Conservation (phyloP, 2,329 filamentous ascomycete genomes). For the Fusarium bulbicola region DNA sequence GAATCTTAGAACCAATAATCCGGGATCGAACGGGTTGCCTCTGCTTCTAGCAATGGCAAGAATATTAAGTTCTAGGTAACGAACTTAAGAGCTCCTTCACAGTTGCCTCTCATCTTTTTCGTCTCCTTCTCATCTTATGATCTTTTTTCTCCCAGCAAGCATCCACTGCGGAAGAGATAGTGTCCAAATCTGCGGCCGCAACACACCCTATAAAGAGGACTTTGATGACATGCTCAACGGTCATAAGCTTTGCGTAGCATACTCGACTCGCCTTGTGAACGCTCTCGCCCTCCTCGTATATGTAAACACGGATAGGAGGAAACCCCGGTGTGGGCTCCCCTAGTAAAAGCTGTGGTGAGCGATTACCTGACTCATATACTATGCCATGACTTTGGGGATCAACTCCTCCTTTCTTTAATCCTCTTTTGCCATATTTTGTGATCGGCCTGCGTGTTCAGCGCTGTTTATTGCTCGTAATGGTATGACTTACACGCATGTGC, state of each 20-base stretch:
- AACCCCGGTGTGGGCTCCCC: fast-evolving
- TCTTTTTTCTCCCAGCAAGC: fast-evolving
- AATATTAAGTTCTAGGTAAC: no score
- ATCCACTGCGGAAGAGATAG: fast-evolving
- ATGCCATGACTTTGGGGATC: neutral
- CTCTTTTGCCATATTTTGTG: fast-evolving
- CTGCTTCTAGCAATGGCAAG: no score
- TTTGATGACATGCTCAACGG: fast-evolving
- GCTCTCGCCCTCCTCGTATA: fast-evolving
- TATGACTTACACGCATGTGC: neutral
- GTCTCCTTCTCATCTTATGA: neutral
- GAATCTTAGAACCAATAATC: no score
- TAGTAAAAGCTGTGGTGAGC: neutral
- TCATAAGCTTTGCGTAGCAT: neutral
- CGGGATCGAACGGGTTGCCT: no score
- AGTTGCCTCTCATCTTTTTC: no score
- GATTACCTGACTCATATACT: neutral
- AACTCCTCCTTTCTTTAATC: neutral
- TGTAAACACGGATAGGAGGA: neutral
- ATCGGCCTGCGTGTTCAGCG: neutral
- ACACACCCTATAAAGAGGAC: neutral
- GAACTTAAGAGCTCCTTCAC: no score
- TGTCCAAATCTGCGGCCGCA: fast-evolving
- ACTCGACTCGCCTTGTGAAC: fast-evolving
- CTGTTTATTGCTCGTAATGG: fast-evolving